Conservation (phyloP, 768 basidiomycete species). For the Hysterangium stoloniferum region DNA sequence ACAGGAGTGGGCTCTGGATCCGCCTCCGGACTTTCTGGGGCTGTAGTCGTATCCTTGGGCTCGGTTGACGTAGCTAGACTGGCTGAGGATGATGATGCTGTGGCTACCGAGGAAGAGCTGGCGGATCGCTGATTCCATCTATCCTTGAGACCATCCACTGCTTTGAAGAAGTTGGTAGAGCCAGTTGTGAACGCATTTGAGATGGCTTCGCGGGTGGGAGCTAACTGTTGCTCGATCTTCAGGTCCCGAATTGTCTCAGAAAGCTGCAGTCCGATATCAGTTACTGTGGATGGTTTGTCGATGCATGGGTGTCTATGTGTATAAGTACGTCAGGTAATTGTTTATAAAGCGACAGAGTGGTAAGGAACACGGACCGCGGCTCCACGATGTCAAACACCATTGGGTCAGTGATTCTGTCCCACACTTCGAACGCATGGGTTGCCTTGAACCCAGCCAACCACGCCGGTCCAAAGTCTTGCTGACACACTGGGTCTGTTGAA, state of each 20-base stretch:
- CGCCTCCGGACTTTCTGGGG: neutral
- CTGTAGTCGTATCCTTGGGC: conserved; percentile 9
- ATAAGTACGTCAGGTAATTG: conserved; percentile 3
- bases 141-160: conserved; percentile 81
- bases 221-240: conserved; percentile 88
- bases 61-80: conserved; percentile 14
- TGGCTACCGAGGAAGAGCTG: conserved; percentile 24
- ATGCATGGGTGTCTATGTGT: conserved; percentile 79
- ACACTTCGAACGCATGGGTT: conserved; percentile 82
- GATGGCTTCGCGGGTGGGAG: conserved; percentile 85
- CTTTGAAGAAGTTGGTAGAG: conserved; percentile 78
- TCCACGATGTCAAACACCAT: conserved; percentile 93
- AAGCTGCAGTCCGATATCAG: conserved; percentile 87
- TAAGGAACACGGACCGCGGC: conserved; percentile 51
- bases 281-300: conserved; percentile 80
- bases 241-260: conserved; percentile 93
- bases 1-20: conserved; percentile 8
- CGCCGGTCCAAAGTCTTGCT: conserved; percentile 79
- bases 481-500: conserved; percentile 38
- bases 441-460: conserved; percentile 87
- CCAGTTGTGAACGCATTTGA: conserved; percentile 65
- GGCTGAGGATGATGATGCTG: conserved; percentile 10
- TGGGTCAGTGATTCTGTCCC: conserved; percentile 88
- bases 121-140: conserved; percentile 45
- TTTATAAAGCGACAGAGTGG: neutral